phyloP scores from a whole-genome alignment of 2,329 filamentous ascomycete species.

The Lecanosticta acicola region DNA sequence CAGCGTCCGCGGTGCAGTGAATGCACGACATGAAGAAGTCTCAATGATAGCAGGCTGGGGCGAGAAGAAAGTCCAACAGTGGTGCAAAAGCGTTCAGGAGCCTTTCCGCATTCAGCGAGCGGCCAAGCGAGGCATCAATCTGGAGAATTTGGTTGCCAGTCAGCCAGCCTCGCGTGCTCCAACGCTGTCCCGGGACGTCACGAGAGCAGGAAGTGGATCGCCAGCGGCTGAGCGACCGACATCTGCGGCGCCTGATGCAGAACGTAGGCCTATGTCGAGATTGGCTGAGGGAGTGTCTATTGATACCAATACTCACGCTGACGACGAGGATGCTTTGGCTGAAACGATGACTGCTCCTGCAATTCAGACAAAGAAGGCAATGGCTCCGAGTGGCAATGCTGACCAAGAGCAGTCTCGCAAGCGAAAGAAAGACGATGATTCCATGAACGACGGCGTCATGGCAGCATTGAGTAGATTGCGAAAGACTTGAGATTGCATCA shows the following conservation, averaged over 20 bases:
- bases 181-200: slow-evolving; percentile 26
- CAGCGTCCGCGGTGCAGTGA: slow-evolving; percentile 77
- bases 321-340: slow-evolving; percentile 45
- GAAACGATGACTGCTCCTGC: slow-evolving; percentile 20
- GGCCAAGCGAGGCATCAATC: slow-evolving; percentile 48
- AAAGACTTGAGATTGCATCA: slow-evolving; percentile 19
- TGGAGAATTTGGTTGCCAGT: slow-evolving; percentile 28
- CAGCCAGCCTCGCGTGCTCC: slow-evolving; percentile 21
- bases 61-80: slow-evolving; percentile 85
- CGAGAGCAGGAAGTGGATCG: slow-evolving; percentile 17
- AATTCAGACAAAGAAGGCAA: slow-evolving; percentile 1
- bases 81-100: slow-evolving; percentile 75
- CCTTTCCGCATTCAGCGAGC: slow-evolving; percentile 74
- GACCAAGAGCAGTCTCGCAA: slow-evolving; percentile 24
- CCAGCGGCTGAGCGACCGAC: slow-evolving; percentile 10
- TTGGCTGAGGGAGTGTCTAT: slow-evolving; percentile 22
- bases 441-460: slow-evolving; percentile 54
- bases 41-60: slow-evolving; percentile 86
- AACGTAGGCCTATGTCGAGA: slow-evolving; percentile 33
- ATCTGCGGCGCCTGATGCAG: slow-evolving; percentile 33
- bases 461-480: slow-evolving; percentile 54
- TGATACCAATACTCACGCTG: slow-evolving; percentile 26
- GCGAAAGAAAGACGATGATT: slow-evolving; percentile 38
- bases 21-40: slow-evolving; percentile 81
- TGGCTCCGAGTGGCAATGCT: neutral